phyloP scores from a whole-genome alignment of 2,329 filamentous ascomycete species.

The Venturia carpophila region DNA sequence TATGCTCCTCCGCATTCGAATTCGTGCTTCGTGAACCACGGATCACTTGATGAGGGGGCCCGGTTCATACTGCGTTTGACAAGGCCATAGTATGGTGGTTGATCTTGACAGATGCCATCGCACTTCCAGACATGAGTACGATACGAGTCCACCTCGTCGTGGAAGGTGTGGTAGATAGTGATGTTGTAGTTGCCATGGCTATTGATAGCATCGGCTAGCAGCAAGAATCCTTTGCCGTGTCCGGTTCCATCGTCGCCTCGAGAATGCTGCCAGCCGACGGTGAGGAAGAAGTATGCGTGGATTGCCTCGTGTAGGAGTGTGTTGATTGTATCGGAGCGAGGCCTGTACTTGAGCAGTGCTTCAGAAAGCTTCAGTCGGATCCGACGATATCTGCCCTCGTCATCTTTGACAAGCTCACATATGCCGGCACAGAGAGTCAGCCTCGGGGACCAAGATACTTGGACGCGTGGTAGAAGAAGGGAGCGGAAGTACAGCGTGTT shows the following conservation, averaged over 20 bases:
- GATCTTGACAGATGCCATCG: constrained; percentile 32
- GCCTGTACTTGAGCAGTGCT: constrained; percentile 38
- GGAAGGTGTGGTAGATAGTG: constrained; percentile 39
- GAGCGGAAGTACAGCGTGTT: constrained; percentile 37
- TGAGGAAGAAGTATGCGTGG: constrained; percentile 41
- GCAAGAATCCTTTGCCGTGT: constrained; percentile 36
- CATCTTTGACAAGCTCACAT: constrained; percentile 37
- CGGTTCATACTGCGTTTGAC: constrained; percentile 42
- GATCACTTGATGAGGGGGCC: constrained; percentile 35
- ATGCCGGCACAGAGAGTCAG: constrained; percentile 41
- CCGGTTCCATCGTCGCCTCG: constrained; percentile 37
- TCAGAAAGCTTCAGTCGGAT: constrained; percentile 39
- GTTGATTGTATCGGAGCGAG: constrained; percentile 36
- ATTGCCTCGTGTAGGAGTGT: constrained; percentile 40
- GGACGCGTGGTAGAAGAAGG: constrained; percentile 34
- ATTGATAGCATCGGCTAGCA: constrained; percentile 39
- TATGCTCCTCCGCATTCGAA: constrained; percentile 36
- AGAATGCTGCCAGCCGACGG: constrained; percentile 36
- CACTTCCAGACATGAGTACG: constrained; percentile 40
- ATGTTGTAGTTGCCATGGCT: constrained; percentile 36
- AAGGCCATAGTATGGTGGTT: constrained; percentile 36
- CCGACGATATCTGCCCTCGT: constrained; percentile 31
- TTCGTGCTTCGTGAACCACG: constrained; percentile 36
- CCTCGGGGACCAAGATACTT: constrained; percentile 37
- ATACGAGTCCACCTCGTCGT: constrained; percentile 40